Evolutionary conservation across 192 early-diverging fungal genomes (phyloP).

Genomic region (Mortierella antarctica): DNA sequence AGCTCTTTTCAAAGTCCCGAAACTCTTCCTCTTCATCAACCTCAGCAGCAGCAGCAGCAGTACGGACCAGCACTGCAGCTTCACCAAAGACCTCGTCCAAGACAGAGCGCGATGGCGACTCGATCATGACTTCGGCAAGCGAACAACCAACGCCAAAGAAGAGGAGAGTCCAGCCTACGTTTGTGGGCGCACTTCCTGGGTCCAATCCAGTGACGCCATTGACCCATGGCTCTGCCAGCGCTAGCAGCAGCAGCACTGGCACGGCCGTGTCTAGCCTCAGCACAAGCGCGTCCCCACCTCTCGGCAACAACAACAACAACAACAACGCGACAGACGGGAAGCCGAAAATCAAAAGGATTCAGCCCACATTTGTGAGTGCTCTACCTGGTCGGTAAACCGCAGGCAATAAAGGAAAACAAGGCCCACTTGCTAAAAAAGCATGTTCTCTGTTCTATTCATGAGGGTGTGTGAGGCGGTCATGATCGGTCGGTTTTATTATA

Average conservation of each 20-base stretch:
- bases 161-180: constrained; percentile 35
- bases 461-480: no score
- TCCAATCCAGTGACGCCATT: background rate
- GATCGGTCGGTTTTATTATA: background rate
- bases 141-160: constrained; percentile 36
- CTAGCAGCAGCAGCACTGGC: background rate
- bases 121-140: constrained; percentile 19
- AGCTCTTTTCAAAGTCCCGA: constrained; percentile 15
- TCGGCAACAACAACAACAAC: background rate
- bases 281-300: background rate
- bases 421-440: background rate
- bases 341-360: constrained; percentile 42
- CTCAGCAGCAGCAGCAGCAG: background rate
- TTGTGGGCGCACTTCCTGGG: constrained; percentile 31
- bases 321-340: background rate
- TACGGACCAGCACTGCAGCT: background rate
- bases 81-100: constrained; percentile 15
- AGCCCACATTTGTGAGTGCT: constrained; percentile 46
- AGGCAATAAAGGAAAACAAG: background rate
- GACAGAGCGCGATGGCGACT: constrained; percentile 42
- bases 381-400: constrained; percentile 21
- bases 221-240: background rate
- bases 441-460: background rate
- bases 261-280: background rate
- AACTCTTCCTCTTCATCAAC: background rate